Evolutionary conservation across 805 yeast genomes (phyloP), one percentile per base, ranked within the genome.

Genomic region (Candida pseudoglaebosa): DNA sequence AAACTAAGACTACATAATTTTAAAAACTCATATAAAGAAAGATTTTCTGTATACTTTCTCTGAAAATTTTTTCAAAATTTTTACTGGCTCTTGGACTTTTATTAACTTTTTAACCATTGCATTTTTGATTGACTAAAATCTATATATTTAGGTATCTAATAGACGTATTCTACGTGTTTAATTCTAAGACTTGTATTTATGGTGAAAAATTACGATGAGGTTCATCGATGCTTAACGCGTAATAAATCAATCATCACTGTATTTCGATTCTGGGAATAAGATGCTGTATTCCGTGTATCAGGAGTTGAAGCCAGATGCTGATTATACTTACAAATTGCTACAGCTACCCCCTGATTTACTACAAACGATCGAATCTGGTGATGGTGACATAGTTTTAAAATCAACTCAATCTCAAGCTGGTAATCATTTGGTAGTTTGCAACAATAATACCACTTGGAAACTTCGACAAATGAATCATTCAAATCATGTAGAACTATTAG

Each of bases 401-500:
- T 55, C 77, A 4, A 48, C 70, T 1, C 8, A 14, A 12, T 10
- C 16, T 40, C 43, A 16, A 40, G 45, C 21, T 45, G 57, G 20
- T 73, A 39, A 70, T 32, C 75, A 54, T 28, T 37, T 85, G 6
- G 87, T 78, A 21, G 56, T 88, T 12, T 82, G 90, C 42, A 75
- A 91, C 1, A 48, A 61, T 3, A 46, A 61, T 20, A 58, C 67
- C 36, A 84, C 95, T 0, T 89, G 77, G 75, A 66, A 69, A 32
- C 49, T 89, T 13, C 70, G 87, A 37, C 90, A 84, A 51, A 82
- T 84, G 66, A 86, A 87, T 54, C 97, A 91, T 57, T 84, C 96
- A 5, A 89, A 91, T 57, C 75, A 91, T 4, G 80, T 85, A n/a
- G 56, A 88, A 47, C 44, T 89, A 16, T 54, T 77, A 54, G 57